Evolutionary conservation across 345 rosid species (phyloP).

Genomic region (Ceriops zippeliana): DNA sequence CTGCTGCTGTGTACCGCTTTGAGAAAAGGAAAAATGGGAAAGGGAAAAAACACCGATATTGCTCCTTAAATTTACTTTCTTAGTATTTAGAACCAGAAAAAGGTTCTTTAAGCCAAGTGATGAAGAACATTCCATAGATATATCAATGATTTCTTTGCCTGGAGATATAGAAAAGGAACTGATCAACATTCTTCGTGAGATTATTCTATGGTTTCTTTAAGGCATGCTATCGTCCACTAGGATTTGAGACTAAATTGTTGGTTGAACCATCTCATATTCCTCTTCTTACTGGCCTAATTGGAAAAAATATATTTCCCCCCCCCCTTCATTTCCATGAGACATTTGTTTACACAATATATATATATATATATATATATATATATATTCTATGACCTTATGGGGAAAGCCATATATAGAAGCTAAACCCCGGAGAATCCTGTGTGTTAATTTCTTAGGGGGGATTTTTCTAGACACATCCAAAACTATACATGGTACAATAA

Average conservation of each 20-base stretch:
- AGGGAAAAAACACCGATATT: too few relatives aligned
- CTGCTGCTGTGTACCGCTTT: too few relatives aligned
- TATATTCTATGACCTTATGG: slow-evolving; percentile 4
- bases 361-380: too few relatives aligned
- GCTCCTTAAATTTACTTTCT: too few relatives aligned
- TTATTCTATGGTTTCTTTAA: not conserved
- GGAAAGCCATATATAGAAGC: slow-evolving; percentile 19
- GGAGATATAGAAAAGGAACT: not conserved
- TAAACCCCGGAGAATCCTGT: slow-evolving; percentile 16
- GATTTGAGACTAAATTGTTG: not conserved
- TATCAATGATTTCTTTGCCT: not conserved
- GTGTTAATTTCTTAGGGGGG: slow-evolving; percentile 5
- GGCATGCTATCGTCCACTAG: not conserved
- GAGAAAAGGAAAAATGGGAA: too few relatives aligned
- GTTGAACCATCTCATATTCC: not conserved
- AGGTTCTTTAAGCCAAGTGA: too few relatives aligned
- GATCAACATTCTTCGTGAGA: not conserved
- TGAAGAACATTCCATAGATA: too few relatives aligned
- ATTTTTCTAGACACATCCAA: slow-evolving; percentile 15
- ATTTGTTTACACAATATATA: slow-evolving; percentile 2
- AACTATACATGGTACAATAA: slow-evolving; percentile 9
- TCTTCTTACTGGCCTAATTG: not conserved
- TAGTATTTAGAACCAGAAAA: too few relatives aligned
- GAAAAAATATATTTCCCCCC: not conserved
- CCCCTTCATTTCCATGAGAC: slow-evolving; percentile 8